A percentile compares a stretch with the other conserved stretches of the same genome.
These are phyloP conservation scores for Cardiospermum halicacabum DNA, from an alignment of 345 rosid genomes.

Conservation along the genomic window DNA sequence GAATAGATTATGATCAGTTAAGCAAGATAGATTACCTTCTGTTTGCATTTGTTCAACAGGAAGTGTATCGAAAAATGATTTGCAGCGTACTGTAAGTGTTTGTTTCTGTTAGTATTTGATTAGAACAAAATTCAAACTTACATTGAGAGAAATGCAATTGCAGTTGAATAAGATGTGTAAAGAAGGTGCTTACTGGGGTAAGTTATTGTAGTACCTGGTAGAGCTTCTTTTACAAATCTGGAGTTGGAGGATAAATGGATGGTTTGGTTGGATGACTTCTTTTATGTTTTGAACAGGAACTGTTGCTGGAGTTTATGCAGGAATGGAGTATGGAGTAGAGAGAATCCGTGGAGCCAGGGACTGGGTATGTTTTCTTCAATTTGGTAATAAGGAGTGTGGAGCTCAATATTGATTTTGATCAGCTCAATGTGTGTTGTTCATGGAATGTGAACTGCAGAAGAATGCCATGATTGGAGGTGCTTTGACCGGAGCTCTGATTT, in stretches of 20 bases:
- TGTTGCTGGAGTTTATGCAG: conserved; percentile 69
- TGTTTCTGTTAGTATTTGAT: neutral
- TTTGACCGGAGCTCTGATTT: conserved; percentile 64
- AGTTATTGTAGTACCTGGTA: neutral
- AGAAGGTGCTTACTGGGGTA: conserved; percentile 92
- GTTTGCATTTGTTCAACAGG: conserved; percentile 35
- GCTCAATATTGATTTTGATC: neutral
- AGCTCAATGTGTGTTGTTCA: neutral
- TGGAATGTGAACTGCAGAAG: conserved; percentile 45
- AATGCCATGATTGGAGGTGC: conserved; percentile 90
- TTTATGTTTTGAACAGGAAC: conserved; percentile 36
- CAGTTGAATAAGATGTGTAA: conserved; percentile 89
- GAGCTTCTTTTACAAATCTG: neutral
- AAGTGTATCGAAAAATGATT: conserved; percentile 31
- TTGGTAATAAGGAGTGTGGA: neutral
- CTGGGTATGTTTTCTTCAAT: conserved; percentile 49
- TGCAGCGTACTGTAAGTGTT: conserved; percentile 54
- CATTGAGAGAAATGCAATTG: conserved; percentile 19
- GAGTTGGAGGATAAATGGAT: neutral
- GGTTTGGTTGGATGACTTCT: neutral
- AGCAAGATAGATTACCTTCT: neutral
- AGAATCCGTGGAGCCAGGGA: conserved; percentile 67
- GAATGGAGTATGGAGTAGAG: conserved; percentile 66
- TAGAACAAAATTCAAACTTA: neutral
- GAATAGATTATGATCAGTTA: neutral